Evolutionary conservation across 73 alveolate genomes (phyloP).

Genomic region (Tetrahymena elliotti): DNA sequence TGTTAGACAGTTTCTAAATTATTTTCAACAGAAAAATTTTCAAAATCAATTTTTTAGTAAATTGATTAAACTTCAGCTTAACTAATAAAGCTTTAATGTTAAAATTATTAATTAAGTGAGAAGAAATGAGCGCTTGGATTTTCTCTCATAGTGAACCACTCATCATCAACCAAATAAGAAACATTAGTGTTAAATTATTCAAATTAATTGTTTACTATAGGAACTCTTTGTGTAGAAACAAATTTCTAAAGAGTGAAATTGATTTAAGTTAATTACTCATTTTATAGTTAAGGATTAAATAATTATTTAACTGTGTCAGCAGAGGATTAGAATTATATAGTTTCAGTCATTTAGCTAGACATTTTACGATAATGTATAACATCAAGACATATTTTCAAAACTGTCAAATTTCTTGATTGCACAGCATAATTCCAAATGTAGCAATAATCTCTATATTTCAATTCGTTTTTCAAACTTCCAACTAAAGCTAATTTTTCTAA

Average conservation of each 20-base stretch:
- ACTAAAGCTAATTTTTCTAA: neutral
- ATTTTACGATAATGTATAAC: neutral
- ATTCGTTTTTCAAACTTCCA: neutral
- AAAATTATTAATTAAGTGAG: neutral
- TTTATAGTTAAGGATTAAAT: neutral
- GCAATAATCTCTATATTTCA: neutral
- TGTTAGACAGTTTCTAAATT: neutral
- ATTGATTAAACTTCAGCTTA: neutral
- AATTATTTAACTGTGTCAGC: neutral
- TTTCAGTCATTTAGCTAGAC: neutral
- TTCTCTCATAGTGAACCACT: neutral
- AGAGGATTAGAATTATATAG: neutral
- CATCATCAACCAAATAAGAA: neutral
- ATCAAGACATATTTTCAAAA: neutral
- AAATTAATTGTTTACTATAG: neutral
- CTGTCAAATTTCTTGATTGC: neutral
- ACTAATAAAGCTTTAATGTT: neutral
- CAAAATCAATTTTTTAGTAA: neutral
- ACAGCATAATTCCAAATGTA: neutral
- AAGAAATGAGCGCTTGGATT: neutral
- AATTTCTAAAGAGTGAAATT: neutral
- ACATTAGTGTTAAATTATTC: neutral
- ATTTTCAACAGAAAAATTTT: neutral
- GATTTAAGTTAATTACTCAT: neutral
- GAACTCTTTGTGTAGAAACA: neutral